Conservation (phyloP, 176 grass and related monocot species). For the Triticum monococcum region DNA sequence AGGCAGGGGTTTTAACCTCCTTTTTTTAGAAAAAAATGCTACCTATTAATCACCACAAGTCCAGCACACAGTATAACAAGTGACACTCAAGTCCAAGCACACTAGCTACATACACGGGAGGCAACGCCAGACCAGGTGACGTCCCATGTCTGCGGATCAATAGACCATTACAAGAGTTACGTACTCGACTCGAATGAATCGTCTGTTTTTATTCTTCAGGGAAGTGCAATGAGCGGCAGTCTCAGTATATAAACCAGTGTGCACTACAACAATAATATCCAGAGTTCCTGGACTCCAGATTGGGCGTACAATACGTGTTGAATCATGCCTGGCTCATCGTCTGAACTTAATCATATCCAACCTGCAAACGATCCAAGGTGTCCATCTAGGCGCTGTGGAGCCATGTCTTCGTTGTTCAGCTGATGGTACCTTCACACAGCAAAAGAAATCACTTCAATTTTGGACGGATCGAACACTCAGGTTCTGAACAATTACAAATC, state of each 20-base stretch:
- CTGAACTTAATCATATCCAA: conserved; percentile 29
- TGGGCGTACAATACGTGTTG: neutral
- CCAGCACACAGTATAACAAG: neutral
- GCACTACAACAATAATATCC: too few species aligned
- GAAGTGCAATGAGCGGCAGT: too few species aligned
- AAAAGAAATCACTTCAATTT: neutral
- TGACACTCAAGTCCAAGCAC: neutral
- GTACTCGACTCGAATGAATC: too few species aligned
- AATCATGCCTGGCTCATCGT: too few species aligned
- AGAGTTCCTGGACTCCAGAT: neutral
- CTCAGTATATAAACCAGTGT: too few species aligned
- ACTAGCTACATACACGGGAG: neutral
- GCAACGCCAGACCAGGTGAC: neutral
- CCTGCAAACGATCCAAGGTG: neutral
- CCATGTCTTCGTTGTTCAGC: conserved; percentile 31
- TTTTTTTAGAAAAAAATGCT: too few species aligned
- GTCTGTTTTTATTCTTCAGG: neutral
- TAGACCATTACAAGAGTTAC: neutral
- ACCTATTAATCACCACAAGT: neutral
- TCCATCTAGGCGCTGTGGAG: neutral
- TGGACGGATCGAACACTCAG: too few species aligned
- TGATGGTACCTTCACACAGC: conserved; percentile 24
- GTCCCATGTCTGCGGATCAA: too few species aligned
- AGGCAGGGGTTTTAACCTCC: too few species aligned
- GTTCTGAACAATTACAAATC: too few species aligned